phyloP scores from a whole-genome alignment of 2,329 filamentous ascomycete species.

The Plectosphaerella plurivora region DNA sequence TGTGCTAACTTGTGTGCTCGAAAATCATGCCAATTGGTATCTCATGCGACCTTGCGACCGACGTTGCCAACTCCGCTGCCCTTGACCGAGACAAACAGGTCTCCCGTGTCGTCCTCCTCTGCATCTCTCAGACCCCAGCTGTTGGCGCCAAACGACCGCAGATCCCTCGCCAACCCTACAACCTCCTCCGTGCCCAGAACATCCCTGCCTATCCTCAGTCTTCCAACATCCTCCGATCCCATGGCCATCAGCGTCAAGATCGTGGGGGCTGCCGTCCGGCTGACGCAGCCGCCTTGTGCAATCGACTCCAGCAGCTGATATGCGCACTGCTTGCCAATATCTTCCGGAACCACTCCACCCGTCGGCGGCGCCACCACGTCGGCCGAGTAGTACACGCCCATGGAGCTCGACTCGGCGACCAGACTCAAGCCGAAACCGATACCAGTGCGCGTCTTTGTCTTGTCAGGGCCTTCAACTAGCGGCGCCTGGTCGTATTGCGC shows the following conservation, averaged over 20 bases:
- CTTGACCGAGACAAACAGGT: slow-evolving; percentile 86
- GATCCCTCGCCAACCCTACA: slow-evolving; percentile 75
- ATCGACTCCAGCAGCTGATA: slow-evolving; percentile 85
- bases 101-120: slow-evolving; percentile 59
- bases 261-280: slow-evolving; percentile 64
- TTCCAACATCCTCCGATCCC: slow-evolving; percentile 92
- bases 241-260: slow-evolving; percentile 92
- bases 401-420: slow-evolving; percentile 84
- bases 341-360: slow-evolving; percentile 82
- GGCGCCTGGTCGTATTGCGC: slow-evolving; percentile 69
- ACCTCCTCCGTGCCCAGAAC: slow-evolving; percentile 78
- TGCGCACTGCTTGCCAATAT: slow-evolving; percentile 83
- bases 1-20: not conserved
- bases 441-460: slow-evolving; percentile 63
- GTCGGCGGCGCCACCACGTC: slow-evolving; percentile 72
- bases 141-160: slow-evolving; percentile 83
- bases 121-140: slow-evolving; percentile 86
- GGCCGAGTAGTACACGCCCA: slow-evolving; percentile 79
- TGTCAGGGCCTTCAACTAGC: slow-evolving; percentile 49
- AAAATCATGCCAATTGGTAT: slow-evolving; percentile 9
- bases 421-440: slow-evolving; percentile 89
- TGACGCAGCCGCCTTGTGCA: slow-evolving; percentile 76
- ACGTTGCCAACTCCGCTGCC: slow-evolving; percentile 93
- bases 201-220: slow-evolving; percentile 75
- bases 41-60: slow-evolving; percentile 74